Evolutionary conservation across 768 basidiomycete genomes (phyloP).

Genomic region (Boletus reticuloceps): DNA sequence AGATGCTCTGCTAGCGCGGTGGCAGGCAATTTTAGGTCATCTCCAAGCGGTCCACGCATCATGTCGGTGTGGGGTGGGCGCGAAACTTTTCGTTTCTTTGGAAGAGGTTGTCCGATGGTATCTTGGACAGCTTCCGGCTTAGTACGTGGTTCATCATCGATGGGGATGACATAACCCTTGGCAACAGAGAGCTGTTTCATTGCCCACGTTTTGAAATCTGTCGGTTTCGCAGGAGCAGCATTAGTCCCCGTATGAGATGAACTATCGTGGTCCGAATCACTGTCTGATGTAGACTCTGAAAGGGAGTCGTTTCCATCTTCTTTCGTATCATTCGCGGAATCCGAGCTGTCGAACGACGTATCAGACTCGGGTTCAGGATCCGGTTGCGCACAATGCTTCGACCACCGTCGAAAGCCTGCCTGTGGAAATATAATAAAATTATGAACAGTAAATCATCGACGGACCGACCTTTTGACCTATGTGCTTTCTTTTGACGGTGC

Average conservation of each 20-base stretch:
- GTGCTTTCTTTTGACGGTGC: slow-evolving; percentile 42
- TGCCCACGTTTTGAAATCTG: slow-evolving; percentile 90
- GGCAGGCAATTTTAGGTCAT: slow-evolving; percentile 60
- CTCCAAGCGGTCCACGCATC: slow-evolving; percentile 81
- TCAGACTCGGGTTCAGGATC: slow-evolving; percentile 41
- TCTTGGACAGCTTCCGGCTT: slow-evolving; percentile 9
- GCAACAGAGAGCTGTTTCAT: slow-evolving; percentile 63
- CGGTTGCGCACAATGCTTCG: slow-evolving; percentile 29
- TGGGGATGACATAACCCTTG: slow-evolving; percentile 36
- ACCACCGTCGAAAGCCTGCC: slow-evolving; percentile 54
- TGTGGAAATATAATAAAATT: slow-evolving; percentile 16
- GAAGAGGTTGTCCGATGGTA: slow-evolving; percentile 8
- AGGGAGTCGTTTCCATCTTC: slow-evolving; percentile 22
- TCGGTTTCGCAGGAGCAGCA: slow-evolving; percentile 33
- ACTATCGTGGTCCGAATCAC: slow-evolving; percentile 16
- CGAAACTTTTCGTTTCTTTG: slow-evolving; percentile 50
- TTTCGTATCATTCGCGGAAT: slow-evolving; percentile 61
- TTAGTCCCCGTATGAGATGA: slow-evolving; percentile 16
- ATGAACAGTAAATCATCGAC: slow-evolving; percentile 1
- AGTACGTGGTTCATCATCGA: slow-evolving; percentile 13
- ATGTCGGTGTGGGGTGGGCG: slow-evolving; percentile 30
- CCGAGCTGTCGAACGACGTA: slow-evolving; percentile 76
- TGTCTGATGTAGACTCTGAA: slow-evolving; percentile 15
- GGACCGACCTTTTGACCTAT: slow-evolving; percentile 44
- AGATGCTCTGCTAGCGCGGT: slow-evolving; percentile 59